Evolutionary conservation across 768 basidiomycete species (phyloP), one percentile per base, ranked within the genome.

Genomic region (Termitomyces sp.): DNA sequence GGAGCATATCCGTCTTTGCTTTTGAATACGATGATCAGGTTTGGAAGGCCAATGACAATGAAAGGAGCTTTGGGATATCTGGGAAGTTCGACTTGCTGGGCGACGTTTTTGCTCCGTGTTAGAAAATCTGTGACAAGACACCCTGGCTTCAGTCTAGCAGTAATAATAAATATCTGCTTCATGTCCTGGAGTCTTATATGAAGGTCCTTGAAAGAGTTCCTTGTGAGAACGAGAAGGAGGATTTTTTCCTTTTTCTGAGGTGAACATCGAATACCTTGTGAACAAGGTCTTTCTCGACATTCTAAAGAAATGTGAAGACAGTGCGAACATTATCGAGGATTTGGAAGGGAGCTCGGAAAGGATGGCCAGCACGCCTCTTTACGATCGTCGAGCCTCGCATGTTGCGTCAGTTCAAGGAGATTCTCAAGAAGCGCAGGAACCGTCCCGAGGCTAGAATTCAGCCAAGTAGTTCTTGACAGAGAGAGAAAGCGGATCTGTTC

Each of bases 11-110:
- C 3, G 66, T 74, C 5, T 76, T 69, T 55, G 72, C 73, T 0
- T 77, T 77, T 59, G 76, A 77, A 57, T 73, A 71, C 31, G 74
- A 75, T 46, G 73, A 76, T 60, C 72, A 75, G 59, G 39, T 49
- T 24, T 77, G 76, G 76, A 75, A 77, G 54, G 63, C 54, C 1
- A 70, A 73, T 46, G 73, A 70, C 45, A 73, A 72, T 42, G 76
- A 77, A 59, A 66, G 69, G 37, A 77, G 75, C 59, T 78, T 78
- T 61, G 75, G 75, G 3, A 70, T 76, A 6, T 72, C 69, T 41
- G 72, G 69, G 7, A 75, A 75, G 59, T 54, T 73, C 24, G 60
- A 67, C 52, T 58, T 76, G 11, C 58, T 60, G 33, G 66, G 64
- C 5, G 67, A 69, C 58, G 65, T 69, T 20, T 66, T 70, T 42